Base-by-base conservation (phyloP, 805 yeast species). In the Teunomyces lycoperdinae region DNA sequence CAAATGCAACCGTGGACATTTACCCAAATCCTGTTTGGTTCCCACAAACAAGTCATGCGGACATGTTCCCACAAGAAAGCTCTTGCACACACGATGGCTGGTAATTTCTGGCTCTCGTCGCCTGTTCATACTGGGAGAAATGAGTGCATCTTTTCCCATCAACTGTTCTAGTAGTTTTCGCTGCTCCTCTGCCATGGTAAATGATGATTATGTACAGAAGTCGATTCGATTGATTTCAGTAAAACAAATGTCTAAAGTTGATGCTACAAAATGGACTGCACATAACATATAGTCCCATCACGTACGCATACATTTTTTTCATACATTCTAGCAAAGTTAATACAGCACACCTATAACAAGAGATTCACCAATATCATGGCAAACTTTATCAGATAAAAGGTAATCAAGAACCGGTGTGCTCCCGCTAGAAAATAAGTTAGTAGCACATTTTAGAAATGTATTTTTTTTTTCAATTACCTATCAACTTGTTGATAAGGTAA, bases 1-100 rank as follows among this genome's bases (percentile, higher is more conserved):
- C 30, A 83, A 62, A 63, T 91, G 97, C 14, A 84, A 66, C 54
- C 77, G 78, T 0, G 89, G 88, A 61, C 98, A 91, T 50, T 76
- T 76, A 1, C 97, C 97, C 52, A 87, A 66, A 60, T 86, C 88
- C 59, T 85, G 86, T 62, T 89, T 90, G 9, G 97, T 88, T 5
- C 89, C 88, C 9, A 76, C 76, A 59, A 91, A 87, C 42, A 90
- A 63, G 53, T 90, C 97, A 62, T 87, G 84, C 0, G 96, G 92
- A 57, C 98, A 91, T 7, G 80, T 78, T 0, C 94, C 96, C 11
- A 89, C 88, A n/a, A 91, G 64, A 61, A 84, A 91, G 14, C 87
- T 74, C 61, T 86, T 87, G 66, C 98, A 91, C 5, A 89, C 83
- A 39, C 80, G 71, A 10, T 45, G 75, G 63, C 52, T 69, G 41